Base-by-base conservation (phyloP, 2,329 filamentous ascomycete species). In the Verticillium dahliae region DNA sequence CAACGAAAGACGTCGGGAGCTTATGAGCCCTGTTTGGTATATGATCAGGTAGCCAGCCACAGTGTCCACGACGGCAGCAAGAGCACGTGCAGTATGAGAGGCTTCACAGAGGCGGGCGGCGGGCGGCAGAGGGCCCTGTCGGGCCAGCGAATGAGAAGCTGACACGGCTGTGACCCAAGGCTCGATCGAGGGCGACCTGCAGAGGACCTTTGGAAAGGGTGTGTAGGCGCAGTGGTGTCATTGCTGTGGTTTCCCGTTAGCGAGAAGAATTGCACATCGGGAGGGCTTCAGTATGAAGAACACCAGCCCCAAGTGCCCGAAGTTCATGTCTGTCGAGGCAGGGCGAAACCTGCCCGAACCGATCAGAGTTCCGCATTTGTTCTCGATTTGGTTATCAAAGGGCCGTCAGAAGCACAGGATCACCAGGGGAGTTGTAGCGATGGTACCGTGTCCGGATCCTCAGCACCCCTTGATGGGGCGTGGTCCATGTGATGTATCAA, bases 161-260 rank as follows among this genome's bases (percentile, higher is more conserved):
- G 58, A 59, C 58, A 59, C 58, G 58, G 58, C 58, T 59, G 41
- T 27, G 18, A 56, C 56, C 60, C 15, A 50, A 27, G 18, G 45
- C 18, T n/a, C 45, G 18, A 50, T 50, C 45, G 45, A 50, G 45
- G 18, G 18, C 45, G 18, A 27, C 9, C 45, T 50, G 45, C 45
- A 50, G 45, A 10, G 45, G 18, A 18, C 9, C 6, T 50, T 7
- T 11, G 45, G 39, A 41, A 15, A 27, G 45, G 45, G 45, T 50
- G 45, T 50, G 18, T 11, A 50, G 45, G 45, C 45, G 18, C 22
- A 50, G 45, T 50, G 45, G 45, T 50, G 45, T 50, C 45, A 18
- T 50, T 18, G 45, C n/a, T 27, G 45, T 18, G n/a, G 45, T 7
- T 22, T 27, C 18, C n/a, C 45, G 45, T 50, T 15, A 50, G 45